Evolutionary conservation across 2,329 filamentous ascomycete species (phyloP), one percentile per base, ranked within the genome.

Genomic region (Passalora sequoiae): DNA sequence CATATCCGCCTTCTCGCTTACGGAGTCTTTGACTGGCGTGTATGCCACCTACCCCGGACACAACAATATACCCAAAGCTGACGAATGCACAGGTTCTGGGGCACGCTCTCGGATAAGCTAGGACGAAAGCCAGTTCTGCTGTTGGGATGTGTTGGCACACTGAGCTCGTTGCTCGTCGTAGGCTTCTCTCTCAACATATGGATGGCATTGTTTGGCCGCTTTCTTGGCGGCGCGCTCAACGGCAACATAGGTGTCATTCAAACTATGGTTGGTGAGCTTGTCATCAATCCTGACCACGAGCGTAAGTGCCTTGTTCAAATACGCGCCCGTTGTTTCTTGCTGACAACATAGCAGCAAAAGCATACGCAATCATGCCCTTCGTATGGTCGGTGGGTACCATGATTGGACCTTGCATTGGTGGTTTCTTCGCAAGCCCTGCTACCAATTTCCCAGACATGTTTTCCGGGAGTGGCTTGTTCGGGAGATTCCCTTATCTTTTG

Each of bases 361-460:
- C 89, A 20, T 95, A 89, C 64, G 81, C 88, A 2, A 79, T 95
- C 32, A 94, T 96, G 87, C 89, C 89, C 1, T 95, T 95, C 60
- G 84, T 95, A 6, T 96, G 89, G 89, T 84, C 78, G 35, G 82
- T 95, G 40, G 89, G 89, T 17, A 94, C 87, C 7, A 94, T 95
- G 51, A 75, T 94, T 40, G 89, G 89, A 0, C 86, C 89, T 50
- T 86, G 84, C 4, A 88, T 96, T 53, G 91, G 91, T 46, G 91
- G 91, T 24, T 79, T 84, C 43, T 88, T 95, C 62, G 85, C 89
- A 46, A 81, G 87, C 53, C 89, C 91, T 19, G 77, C 81, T 49
- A 70, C 78, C 25, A 81, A 81, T 15, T 94, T 85, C 64, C 89
- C 91, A 15, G 68, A 73, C 19, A 32, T 78, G 1, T 92, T 95